Conservation (phyloP, 768 basidiomycete species). For the Kwoniella heveanensis region DNA sequence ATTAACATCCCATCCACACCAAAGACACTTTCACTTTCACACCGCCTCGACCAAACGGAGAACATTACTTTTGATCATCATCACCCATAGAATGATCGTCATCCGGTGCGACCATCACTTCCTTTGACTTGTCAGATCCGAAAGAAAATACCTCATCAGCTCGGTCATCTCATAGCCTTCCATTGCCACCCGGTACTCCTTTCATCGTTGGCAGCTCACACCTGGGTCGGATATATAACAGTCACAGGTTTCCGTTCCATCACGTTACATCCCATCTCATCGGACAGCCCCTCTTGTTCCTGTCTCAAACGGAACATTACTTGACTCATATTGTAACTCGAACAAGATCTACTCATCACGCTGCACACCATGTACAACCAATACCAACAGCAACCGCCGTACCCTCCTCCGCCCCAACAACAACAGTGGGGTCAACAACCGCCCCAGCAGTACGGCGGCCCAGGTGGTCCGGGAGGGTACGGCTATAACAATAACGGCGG, state of each 20-base stretch:
- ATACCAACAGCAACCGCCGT: conserved; percentile 14
- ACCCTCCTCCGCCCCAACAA: conserved; percentile 17
- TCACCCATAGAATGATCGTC: not conserved
- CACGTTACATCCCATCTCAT: too few species aligned
- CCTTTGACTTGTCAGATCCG: conserved; percentile 4
- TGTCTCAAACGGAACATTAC: too few species aligned
- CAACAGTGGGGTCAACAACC: conserved; percentile 25
- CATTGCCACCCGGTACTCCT: conserved; percentile 3
- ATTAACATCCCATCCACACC: not conserved
- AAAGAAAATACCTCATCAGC: not conserved
- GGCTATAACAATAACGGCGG: conserved; percentile 22
- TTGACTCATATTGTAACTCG: too few species aligned
- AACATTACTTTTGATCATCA: not conserved
- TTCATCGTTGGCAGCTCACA: conserved; percentile 1
- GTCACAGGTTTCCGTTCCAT: not conserved
- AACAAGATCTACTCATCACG: too few species aligned
- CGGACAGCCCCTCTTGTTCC: too few species aligned
- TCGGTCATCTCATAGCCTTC: not conserved
- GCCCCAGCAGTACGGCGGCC: conserved; percentile 16
- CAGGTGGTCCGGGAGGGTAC: conserved; percentile 15
- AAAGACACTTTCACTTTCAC: not conserved
- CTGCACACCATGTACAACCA: conserved; percentile 21
- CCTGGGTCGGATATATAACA: not conserved
- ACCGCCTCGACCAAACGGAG: not conserved
- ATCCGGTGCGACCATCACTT: conserved; percentile 6